These are phyloP conservation scores for Hypoxylon sp. DNA, from an alignment of 2,329 filamentous ascomycete species.

Conservation along the genomic window DNA sequence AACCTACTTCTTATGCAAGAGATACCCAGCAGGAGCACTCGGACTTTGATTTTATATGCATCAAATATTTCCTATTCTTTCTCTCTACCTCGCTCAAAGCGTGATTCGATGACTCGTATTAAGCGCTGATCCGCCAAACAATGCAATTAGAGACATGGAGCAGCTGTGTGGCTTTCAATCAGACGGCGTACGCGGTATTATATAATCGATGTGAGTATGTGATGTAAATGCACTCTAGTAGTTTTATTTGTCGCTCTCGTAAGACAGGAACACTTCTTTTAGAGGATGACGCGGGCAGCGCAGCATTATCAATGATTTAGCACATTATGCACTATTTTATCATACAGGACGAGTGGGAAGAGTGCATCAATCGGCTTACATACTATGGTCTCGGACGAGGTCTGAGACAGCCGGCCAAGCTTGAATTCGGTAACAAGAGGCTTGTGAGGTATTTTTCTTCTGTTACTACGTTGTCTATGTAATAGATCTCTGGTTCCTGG, in stretches of 20 bases:
- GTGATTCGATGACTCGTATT: not conserved
- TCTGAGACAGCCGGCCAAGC: constrained; percentile 1
- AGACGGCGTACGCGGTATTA: not conserved
- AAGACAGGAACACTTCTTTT: constrained; percentile 13
- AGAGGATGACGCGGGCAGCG: constrained; percentile 12
- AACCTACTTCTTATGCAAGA: constrained; percentile 21
- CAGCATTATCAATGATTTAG: not conserved
- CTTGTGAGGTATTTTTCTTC: not conserved
- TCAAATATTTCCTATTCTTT: not conserved
- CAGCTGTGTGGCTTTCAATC: not conserved
- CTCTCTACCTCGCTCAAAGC: not conserved
- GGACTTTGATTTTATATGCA: constrained; percentile 22
- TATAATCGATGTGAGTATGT: not conserved
- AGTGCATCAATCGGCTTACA: not conserved
- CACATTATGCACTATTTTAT: not conserved
- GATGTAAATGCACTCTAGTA: not conserved
- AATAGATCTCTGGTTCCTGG: not conserved
- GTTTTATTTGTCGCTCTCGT: constrained; percentile 22
- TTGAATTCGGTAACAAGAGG: constrained; percentile 2
- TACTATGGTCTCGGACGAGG: not conserved
- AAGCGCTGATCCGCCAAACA: not conserved
- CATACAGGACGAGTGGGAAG: not conserved
- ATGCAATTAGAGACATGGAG: not conserved
- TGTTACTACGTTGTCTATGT: not conserved
- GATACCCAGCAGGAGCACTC: constrained; percentile 36